These are phyloP conservation scores for Setaria italica DNA, from an alignment of 202 grass and related monocot species.

Conservation along the genomic window DNA sequence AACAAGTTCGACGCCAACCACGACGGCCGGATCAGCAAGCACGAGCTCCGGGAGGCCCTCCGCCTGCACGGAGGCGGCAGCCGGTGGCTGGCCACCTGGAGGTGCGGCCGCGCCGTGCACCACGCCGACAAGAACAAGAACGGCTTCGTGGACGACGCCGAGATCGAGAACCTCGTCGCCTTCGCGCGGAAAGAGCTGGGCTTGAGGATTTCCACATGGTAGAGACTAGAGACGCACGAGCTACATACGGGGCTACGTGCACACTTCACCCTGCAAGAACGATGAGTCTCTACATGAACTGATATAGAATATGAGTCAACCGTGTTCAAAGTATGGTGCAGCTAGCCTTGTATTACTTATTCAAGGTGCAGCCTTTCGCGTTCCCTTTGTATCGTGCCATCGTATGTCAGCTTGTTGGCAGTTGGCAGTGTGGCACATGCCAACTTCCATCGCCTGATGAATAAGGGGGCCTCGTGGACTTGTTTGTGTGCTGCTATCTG, in stretches of 20 bases:
- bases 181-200: slow-evolving; percentile 65
- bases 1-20: slow-evolving; percentile 65
- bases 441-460: not conserved
- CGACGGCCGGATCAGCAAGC: slow-evolving; percentile 65
- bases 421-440: too few relatives aligned
- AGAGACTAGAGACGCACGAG: not conserved
- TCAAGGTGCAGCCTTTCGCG: too few relatives aligned
- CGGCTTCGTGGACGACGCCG: slow-evolving; percentile 65
- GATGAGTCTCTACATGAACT: too few relatives aligned
- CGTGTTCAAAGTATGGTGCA: too few relatives aligned
- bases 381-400: too few relatives aligned
- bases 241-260: too few relatives aligned
- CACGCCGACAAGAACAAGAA: slow-evolving; percentile 53
- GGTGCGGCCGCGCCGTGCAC: slow-evolving; percentile 36
- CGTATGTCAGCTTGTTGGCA: too few relatives aligned
- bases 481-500: not conserved
- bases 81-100: slow-evolving; percentile 50
- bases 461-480: not conserved
- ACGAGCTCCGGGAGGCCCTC: slow-evolving; percentile 54
- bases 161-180: slow-evolving; percentile 67
- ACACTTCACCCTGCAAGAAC: too few relatives aligned
- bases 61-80: slow-evolving; percentile 33
- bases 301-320: too few relatives aligned
- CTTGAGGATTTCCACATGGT: slow-evolving; percentile 61
- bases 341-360: too few relatives aligned